Conservation (phyloP, 1,139 yeast species). For the Blastobotrys apis region DNA sequence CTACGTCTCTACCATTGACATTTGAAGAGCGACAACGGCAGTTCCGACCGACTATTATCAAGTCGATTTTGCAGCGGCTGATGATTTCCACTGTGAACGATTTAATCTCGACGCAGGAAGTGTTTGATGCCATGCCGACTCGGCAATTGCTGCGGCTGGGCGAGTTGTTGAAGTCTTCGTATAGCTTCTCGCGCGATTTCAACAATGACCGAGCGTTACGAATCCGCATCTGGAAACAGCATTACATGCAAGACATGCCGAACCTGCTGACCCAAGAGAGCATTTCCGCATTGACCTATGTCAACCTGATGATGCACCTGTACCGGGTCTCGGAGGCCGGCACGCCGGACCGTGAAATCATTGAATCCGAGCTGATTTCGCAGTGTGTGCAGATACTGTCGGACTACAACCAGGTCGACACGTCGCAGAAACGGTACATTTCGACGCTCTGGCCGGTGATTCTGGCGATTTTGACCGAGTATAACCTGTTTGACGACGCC, state of each 20-base stretch:
- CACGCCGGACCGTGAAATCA: slow-evolving; percentile 34
- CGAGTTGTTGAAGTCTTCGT: slow-evolving; percentile 59
- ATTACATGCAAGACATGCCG: slow-evolving; percentile 88
- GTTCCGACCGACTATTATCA: slow-evolving; percentile 80
- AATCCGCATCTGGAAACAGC: slow-evolving; percentile 83
- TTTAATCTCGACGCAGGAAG: slow-evolving; percentile 58
- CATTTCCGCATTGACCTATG: slow-evolving; percentile 80
- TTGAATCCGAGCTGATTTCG: slow-evolving; percentile 56
- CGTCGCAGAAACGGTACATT: slow-evolving; percentile 70
- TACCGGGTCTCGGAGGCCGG: slow-evolving; percentile 52
- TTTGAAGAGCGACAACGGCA: slow-evolving; percentile 27
- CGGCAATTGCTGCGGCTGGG: slow-evolving; percentile 57
- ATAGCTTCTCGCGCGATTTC: slow-evolving; percentile 77
- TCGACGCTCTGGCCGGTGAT: slow-evolving; percentile 90
- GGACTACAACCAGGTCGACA: slow-evolving; percentile 66
- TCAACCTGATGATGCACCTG: slow-evolving; percentile 73
- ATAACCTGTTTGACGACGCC: slow-evolving; percentile 65
- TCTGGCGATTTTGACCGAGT: slow-evolving; percentile 79
- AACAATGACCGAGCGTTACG: slow-evolving; percentile 86
- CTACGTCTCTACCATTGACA: no score
- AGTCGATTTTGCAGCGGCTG: slow-evolving; percentile 83
- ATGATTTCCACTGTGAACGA: slow-evolving; percentile 87
- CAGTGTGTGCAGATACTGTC: slow-evolving; percentile 66
- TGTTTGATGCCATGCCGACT: slow-evolving; percentile 68
- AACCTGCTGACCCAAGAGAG: slow-evolving; percentile 89